Base-by-base conservation (phyloP, 108 stramenopile genomes). In the Conticribra weissflogii region DNA sequence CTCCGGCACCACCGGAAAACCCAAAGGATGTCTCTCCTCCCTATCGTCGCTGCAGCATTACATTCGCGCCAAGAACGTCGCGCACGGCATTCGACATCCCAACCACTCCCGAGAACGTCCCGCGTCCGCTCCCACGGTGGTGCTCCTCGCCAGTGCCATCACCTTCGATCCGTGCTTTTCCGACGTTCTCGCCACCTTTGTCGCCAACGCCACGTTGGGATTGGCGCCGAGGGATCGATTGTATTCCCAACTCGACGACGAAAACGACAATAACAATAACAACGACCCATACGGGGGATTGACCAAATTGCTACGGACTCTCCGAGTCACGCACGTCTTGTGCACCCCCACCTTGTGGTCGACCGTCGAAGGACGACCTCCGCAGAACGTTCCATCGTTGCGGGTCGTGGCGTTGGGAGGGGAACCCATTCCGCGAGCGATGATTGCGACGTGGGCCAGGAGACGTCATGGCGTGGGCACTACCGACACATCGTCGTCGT, bases 1-100 rank as follows among this genome's bases (percentile, higher is more conserved):
- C 0, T 94, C 92, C 18, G 98, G 98, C 3, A 97, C 97, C 17
- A 97, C 97, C 9, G 98, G 98, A 5, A 59, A 50, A 21, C 97
- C 98, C 45, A 99, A 99, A 83, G 98, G 97, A 25, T 94, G 90
- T 54, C 45, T 85, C 3, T 87, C 87, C 5, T 94, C 93, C 22
- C 68, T 85, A 1, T 49, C 67, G 22, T 85, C 93, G 1, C 52
- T 94, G 41, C 68, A 64, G 18, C 53, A 83, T 51, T 94, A 94
- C 63, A 50, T 94, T 21, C 49, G 66, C 17, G 84, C 56, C 25
- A 94, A 94, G 68, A 91, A 91, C 59, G 18, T 57, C 34, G 83
- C 81, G 0, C 88, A 94, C 67, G 47, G 19, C 14, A 86, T 91
- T 34, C 8, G 44, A 3, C n/a, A n/a, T n/a, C n/a, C n/a, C n/a